phyloP scores from a whole-genome alignment of 768 basidiomycete genomes.

The Lentinula detonsa region DNA sequence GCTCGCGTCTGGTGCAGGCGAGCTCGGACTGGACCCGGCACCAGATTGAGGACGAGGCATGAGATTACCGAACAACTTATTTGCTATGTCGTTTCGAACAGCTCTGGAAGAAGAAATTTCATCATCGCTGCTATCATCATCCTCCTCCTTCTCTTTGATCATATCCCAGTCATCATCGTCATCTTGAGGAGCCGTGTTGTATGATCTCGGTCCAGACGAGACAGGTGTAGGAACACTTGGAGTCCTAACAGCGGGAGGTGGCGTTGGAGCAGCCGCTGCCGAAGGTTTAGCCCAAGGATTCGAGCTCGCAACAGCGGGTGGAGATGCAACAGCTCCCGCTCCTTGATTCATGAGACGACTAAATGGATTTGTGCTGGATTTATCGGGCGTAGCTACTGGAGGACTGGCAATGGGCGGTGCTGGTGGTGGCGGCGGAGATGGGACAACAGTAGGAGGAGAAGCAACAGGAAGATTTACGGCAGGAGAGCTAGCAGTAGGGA shows the following conservation, averaged over 20 bases:
- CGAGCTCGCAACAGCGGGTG: conserved; percentile 36
- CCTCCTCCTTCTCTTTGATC: conserved; percentile 65
- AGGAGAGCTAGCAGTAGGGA: conserved; percentile 18
- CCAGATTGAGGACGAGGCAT: conserved; percentile 58
- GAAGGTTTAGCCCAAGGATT: conserved; percentile 63
- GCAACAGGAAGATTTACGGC: conserved; percentile 12
- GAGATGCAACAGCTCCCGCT: conserved; percentile 23
- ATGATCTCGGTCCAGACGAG: conserved; percentile 41
- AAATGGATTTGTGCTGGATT: conserved; percentile 76
- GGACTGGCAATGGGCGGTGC: conserved; percentile 26
- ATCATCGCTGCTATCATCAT: conserved; percentile 72
- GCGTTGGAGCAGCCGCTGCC: conserved; percentile 26
- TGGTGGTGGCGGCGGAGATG: conserved; percentile 25
- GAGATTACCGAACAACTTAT: conserved; percentile 70
- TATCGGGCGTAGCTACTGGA: conserved; percentile 29
- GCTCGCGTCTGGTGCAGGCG: conserved; percentile 16
- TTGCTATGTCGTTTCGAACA: conserved; percentile 67
- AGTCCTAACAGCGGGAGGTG: conserved; percentile 33
- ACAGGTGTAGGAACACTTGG: conserved; percentile 21
- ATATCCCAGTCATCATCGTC: conserved; percentile 82
- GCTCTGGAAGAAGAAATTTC: conserved; percentile 63
- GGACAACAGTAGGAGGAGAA: conserved; percentile 17
- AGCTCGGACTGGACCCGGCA: conserved; percentile 19
- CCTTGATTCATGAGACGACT: conserved; percentile 56
- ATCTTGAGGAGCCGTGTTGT: conserved; percentile 52